Evolutionary conservation across 208 protist species (phyloP), one percentile per base, ranked within the genome.

Genomic region (Leptomonas pyrrhocoris): DNA sequence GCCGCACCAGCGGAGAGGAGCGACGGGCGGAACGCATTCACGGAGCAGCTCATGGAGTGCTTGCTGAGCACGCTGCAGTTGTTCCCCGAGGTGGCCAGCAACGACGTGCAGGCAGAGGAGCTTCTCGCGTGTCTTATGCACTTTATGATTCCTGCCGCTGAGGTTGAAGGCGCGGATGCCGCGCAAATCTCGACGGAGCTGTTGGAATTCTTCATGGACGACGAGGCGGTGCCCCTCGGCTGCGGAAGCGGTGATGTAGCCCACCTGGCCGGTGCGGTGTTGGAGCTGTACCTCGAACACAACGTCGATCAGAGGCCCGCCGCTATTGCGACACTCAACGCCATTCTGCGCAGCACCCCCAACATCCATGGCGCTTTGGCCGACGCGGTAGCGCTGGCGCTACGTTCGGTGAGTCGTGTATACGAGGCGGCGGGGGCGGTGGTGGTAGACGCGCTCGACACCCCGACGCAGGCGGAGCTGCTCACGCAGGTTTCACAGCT

Each of bases 251-350:
- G 83, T 19, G 80, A 87, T 45, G 77, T 77, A 1, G 43, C 81
- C 0, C 49, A 78, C 16, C 67, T 80, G 13, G 76, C 81, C 0
- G 68, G 64, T 48, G 77, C 79, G 16, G 81, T 81, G 31, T 59
- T 92, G 58, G 81, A 89, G 71, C 63, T 86, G 13, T 85, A 79
- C 54, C 58, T 92, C 16, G 83, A 89, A 49, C 71, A 82, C 31
- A 74, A 81, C 57, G 45, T 34, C 13, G 51, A 67, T 0, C 72
- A 71, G 56, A 53, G 72, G 15, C 16, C n/a, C n/a, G n/a, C 61
- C 28, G 62, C 64, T 7, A n/a, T 77, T 0, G 38, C 23, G 13
- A 61, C 63, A 1, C 46, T 77, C n/a, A 71, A 60, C 28, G 12
- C 15, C 8, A 50, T 77, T 25, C 45, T 77, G 45, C 53, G 40